Base-by-base conservation (phyloP, 2,329 filamentous ascomycete genomes). In the Pleomassaria siparia region DNA sequence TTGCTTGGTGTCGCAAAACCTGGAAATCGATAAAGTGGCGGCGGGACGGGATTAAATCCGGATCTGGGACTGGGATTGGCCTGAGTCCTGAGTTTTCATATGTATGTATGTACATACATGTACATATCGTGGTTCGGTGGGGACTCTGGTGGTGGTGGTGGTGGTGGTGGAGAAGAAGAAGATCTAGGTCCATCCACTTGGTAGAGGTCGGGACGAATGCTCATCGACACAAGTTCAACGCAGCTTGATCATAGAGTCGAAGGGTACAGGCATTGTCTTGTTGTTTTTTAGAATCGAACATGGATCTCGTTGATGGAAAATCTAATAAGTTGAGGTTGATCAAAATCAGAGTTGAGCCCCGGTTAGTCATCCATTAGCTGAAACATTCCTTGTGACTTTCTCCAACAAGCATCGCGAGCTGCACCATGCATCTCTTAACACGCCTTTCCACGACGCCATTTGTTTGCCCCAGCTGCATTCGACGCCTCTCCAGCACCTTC, bases 401-500 rank as follows among this genome's bases (percentile, higher is more conserved):
- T 18, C 32, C 32, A 40, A 6, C 36, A 26, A 28, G 21, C 5
- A 4, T 41, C 11, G 11, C 10, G 15, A 26, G 4, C 9, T 24
- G 32, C 35, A 37, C 9, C 18, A 37, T 37, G 35, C 32, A 18
- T 11, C 35, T 37, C 18, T 9, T 13, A 9, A 18, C n/a, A 13
- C 35, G 35, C 7, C 35, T n/a, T 22, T 22, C 18, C n/a, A 37
- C 11, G 13, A 37, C 18, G 35, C 49, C 49, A 16, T 63, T 62
- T 44, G 43, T 65, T 39, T 69, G 66, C 55, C 44, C 58, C 42
- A 61, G 49, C 51, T 70, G 64, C 50, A 56, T 45, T n/a, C 57
- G 55, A 46, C 54, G 53, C 29, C 45, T 57, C 46, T 36, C 46
- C 49, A 39, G 30, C 40, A 33, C 28, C 4, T 40, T 40, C 15